These are phyloP conservation scores for Diutina mesorugosa DNA, from an alignment of 1,139 yeast species.

Conservation along the genomic window DNA sequence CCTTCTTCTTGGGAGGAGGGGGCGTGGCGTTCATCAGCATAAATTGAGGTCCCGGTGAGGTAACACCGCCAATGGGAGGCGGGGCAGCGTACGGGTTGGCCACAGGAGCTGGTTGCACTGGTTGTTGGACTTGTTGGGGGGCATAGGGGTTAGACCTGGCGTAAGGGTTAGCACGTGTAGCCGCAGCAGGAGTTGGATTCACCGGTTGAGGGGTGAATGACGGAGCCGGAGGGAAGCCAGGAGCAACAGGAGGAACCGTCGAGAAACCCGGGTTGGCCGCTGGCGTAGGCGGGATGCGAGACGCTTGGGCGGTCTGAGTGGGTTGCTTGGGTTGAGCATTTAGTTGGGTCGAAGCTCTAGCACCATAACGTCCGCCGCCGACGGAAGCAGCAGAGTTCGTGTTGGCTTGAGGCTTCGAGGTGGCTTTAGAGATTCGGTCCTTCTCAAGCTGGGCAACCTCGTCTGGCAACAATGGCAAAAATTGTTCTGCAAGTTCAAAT, in stretches of 20 bases:
- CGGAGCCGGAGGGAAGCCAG: background rate
- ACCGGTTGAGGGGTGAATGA: conserved; percentile 3
- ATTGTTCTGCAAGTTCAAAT: conserved; percentile 65
- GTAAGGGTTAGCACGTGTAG: conserved; percentile 9
- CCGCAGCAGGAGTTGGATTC: conserved; percentile 16
- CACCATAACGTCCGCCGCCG: background rate
- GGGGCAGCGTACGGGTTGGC: conserved; percentile 1
- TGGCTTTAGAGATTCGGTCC: conserved; percentile 58
- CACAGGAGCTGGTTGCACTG: background rate
- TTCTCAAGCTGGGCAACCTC: conserved; percentile 47
- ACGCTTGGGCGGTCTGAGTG: conserved; percentile 2
- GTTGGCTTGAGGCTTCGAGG: background rate
- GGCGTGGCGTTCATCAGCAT: conserved; percentile 7
- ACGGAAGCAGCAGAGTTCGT: background rate
- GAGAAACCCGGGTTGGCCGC: background rate
- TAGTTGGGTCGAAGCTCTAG: background rate
- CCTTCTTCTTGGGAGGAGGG: conserved; percentile 34
- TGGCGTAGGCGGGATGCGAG: background rate
- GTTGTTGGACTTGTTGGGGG: conserved; percentile 1
- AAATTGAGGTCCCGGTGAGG: background rate
- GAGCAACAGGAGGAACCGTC: background rate
- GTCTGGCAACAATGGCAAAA: conserved; percentile 56
- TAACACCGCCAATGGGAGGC: background rate
- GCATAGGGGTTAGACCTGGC: conserved; percentile 3
- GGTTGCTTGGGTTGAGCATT: background rate